A percentile compares a stretch with the other conserved stretches of the same genome.
phyloP scores from a whole-genome alignment of 495 filamentous ascomycete species.

The Hypoxylon fuscum region DNA sequence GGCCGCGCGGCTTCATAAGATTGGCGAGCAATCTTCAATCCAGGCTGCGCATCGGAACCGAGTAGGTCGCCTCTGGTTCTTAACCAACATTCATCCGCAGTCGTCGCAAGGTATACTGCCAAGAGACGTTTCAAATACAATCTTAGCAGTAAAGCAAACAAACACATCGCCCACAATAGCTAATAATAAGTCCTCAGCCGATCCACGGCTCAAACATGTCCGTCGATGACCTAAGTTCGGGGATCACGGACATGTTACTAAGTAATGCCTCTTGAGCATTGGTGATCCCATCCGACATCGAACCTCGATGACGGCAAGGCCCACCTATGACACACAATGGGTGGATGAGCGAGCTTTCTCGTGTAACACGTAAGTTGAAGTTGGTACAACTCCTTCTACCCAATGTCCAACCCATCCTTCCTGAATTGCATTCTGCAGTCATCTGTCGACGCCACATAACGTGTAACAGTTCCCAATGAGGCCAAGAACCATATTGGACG shows the following conservation, averaged over 20 bases:
- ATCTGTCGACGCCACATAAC: slow-evolving; percentile 9
- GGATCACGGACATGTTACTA: not conserved
- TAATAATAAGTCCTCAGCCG: not conserved
- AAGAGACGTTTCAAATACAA: slow-evolving; percentile 22
- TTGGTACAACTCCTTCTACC: not conserved
- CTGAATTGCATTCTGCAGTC: not conserved
- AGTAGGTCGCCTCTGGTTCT: slow-evolving; percentile 1
- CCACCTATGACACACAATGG: not conserved
- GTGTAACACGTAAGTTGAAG: not conserved
- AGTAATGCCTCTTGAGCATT: no score
- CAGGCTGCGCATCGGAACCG: slow-evolving; percentile 24
- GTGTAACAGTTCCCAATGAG: not conserved
- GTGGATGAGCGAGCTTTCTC: not conserved
- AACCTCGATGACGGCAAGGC: not conserved
- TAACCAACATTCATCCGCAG: not conserved
- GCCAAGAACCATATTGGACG: not conserved
- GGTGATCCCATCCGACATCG: not conserved
- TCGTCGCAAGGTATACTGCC: not conserved
- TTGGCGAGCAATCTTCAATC: slow-evolving; percentile 1
- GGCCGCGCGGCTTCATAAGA: slow-evolving; percentile 22
- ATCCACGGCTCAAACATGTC: not conserved
- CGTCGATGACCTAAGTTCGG: not conserved
- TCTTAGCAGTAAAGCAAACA: slow-evolving; percentile 14
- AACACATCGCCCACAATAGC: slow-evolving; percentile 15
- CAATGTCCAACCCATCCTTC: not conserved